Base-by-base conservation (phyloP, 2,329 filamentous ascomycete genomes). In the Gaeumannomyces tritici region DNA sequence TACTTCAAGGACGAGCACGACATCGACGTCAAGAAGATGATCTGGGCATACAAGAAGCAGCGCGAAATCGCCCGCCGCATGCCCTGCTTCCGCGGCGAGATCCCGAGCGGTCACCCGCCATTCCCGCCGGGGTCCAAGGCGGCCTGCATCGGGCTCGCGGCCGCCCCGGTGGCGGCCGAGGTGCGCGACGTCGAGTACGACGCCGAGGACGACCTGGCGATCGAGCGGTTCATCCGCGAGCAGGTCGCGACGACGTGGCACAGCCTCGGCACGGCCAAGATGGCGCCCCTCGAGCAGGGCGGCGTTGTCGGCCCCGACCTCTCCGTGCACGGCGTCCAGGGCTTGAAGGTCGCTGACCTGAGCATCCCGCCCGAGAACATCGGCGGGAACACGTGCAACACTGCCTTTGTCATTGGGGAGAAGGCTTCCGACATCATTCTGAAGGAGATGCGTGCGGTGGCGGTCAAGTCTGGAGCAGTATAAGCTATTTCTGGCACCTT, bases 21-120 rank as follows among this genome's bases (percentile, higher is more conserved):
- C 28, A 69, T 78, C 33, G 79, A 84, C 67, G 80, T 65, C 76
- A 82, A 68, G 81, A 83, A 83, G 64, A 76, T 85, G 56, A 69
- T 84, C 4, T 66, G 80, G 2, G 66, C 81, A 0, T 81, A 78
- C 64, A 73, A 79, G 0, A 85, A 82, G 66, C 77, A 75, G 59
- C 79, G 78, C 13, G 77, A 74, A 27, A 70, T 84, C 0, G 70
- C 73, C 1, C 75, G 79, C 1, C 70, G 75, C 5, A 79, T 84
- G 66, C 82, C 79, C 3, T 65, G 67, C 7, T 74, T 75, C 61
- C 64, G 66, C 13, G 66, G 66, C 60, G 73, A 71, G 42, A 55
- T 76, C 28, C 60, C 67, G 1, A 61, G 59, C 51, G 60, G 35
- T 71, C 67, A 71, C 59, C 65, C 69, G 7, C 62, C 64, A 55